Conservation (phyloP, 2,329 filamentous ascomycete genomes). For the Talaromyces sp. region DNA sequence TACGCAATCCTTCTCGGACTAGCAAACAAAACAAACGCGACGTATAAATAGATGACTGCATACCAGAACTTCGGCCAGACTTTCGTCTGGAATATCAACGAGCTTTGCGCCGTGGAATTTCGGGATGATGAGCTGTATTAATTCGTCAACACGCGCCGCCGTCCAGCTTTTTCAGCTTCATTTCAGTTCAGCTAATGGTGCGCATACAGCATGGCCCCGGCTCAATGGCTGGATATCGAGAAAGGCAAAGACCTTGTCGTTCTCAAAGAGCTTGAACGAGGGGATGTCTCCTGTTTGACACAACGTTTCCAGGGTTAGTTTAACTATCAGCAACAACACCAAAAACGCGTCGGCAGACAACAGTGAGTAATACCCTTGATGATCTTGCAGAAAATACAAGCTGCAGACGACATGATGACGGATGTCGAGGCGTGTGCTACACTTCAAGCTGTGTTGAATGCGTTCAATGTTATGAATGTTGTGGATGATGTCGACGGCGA, state of each 20-base stretch:
- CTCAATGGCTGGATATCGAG: conserved; percentile 91
- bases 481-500: not conserved
- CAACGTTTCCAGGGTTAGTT: not conserved
- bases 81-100: conserved; percentile 84
- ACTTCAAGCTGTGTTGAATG: not conserved
- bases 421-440: not conserved
- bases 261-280: conserved; percentile 93
- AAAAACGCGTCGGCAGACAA: not conserved
- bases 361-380: conserved; percentile 64
- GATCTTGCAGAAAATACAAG: conserved; percentile 97
- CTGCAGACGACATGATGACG: conserved; percentile 38
- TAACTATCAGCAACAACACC: not conserved
- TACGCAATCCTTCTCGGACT: conserved; percentile 4
- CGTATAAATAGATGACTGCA: conserved; percentile 18
- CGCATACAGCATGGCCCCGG: conserved; percentile 76
- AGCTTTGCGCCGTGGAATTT: conserved; percentile 93
- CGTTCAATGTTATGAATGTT: not conserved
- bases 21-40: not conserved
- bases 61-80: conserved; percentile 75
- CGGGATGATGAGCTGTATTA: conserved; percentile 81
- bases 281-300: conserved; percentile 74
- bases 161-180: not conserved
- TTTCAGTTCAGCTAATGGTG: not conserved
- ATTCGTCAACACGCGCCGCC: not conserved
- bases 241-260: conserved; percentile 87